These are phyloP conservation scores for Curvularia eragrostidis DNA, from an alignment of 2,329 filamentous ascomycete species.

Conservation along the genomic window DNA sequence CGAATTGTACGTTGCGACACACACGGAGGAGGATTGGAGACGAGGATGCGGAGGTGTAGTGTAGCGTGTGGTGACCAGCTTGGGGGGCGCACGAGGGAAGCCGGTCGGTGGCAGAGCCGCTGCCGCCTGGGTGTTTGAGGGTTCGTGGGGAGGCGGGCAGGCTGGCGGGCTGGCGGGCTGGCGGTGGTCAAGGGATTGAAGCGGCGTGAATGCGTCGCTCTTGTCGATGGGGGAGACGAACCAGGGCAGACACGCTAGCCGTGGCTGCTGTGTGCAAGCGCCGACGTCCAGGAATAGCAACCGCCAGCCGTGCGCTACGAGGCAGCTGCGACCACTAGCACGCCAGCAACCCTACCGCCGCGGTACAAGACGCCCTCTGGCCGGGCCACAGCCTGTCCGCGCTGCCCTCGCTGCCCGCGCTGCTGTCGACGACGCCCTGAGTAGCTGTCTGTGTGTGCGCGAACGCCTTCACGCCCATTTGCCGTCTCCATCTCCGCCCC, in stretches of 20 bases:
- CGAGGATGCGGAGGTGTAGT: background rate
- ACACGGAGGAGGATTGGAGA: background rate
- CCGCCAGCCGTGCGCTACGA: conserved; percentile 21
- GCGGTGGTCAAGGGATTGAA: conserved; percentile 16
- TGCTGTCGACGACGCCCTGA: too few relatives aligned
- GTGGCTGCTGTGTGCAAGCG: conserved; percentile 20
- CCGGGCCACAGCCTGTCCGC: conserved; percentile 9
- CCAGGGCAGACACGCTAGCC: conserved; percentile 15
- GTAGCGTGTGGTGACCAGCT: conserved; percentile 27
- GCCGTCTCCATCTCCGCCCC: background rate
- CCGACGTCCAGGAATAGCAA: conserved; percentile 22
- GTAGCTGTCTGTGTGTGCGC: too few relatives aligned
- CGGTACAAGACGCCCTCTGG: background rate
- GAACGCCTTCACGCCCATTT: background rate
- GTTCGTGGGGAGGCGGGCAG: conserved; percentile 23
- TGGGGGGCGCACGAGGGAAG: conserved; percentile 29
- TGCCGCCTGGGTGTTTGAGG: conserved; percentile 28
- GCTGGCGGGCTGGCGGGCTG: conserved; percentile 15
- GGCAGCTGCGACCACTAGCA: conserved; percentile 26
- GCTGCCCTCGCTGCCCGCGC: background rate
- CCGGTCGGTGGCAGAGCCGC: conserved; percentile 36
- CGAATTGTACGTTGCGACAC: conserved; percentile 21
- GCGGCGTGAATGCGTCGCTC: conserved; percentile 33
- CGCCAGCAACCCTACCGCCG: conserved; percentile 8
- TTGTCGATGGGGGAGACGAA: conserved; percentile 33